A percentile compares a stretch with the other conserved stretches of the same genome.
Evolutionary conservation across 2,329 filamentous ascomycete genomes (phyloP).

Genomic region (Phyllosticta citribraziliensis): DNA sequence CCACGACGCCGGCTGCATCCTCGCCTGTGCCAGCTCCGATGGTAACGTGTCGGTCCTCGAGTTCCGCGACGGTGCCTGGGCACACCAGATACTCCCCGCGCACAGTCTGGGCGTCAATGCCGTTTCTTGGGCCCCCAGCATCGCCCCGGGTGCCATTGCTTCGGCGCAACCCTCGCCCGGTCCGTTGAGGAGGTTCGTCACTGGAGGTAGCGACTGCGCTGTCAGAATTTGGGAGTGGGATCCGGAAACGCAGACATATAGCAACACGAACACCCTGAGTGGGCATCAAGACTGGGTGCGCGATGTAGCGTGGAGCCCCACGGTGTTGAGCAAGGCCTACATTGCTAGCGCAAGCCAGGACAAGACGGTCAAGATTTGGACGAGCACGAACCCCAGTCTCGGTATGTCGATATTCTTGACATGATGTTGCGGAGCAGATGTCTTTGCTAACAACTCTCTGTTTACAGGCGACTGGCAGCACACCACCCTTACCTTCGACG

Average conservation of each 20-base stretch:
- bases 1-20: constrained; percentile 86
- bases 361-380: constrained; percentile 97
- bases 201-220: constrained; percentile 85
- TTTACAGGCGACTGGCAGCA: constrained; percentile 62
- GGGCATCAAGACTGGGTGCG: constrained; percentile 96
- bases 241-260: constrained; percentile 43
- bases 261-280: constrained; percentile 45
- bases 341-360: constrained; percentile 94
- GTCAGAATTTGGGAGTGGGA: constrained; percentile 86
- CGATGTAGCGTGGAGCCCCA: constrained; percentile 94
- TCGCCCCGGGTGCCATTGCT: constrained; percentile 73
- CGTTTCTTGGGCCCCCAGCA: constrained; percentile 87
- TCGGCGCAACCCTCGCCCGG: constrained; percentile 50
- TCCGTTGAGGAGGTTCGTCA: constrained; percentile 73
- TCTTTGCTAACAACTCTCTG: constrained; percentile 14
- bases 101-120: constrained; percentile 93
- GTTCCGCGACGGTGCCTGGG: constrained; percentile 93
- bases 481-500: constrained; percentile 80
- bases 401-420: constrained; percentile 9
- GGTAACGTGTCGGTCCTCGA: constrained; percentile 90
- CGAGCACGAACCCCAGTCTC: constrained; percentile 36
- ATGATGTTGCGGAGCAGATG: too few species aligned
- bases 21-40: constrained; percentile 90
- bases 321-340: constrained; percentile 89
- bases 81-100: constrained; percentile 79